A percentile compares a stretch with the other conserved stretches of the same genome.
Conservation (phyloP, 2,329 filamentous ascomycete genomes). For the Venturia pyrina region DNA sequence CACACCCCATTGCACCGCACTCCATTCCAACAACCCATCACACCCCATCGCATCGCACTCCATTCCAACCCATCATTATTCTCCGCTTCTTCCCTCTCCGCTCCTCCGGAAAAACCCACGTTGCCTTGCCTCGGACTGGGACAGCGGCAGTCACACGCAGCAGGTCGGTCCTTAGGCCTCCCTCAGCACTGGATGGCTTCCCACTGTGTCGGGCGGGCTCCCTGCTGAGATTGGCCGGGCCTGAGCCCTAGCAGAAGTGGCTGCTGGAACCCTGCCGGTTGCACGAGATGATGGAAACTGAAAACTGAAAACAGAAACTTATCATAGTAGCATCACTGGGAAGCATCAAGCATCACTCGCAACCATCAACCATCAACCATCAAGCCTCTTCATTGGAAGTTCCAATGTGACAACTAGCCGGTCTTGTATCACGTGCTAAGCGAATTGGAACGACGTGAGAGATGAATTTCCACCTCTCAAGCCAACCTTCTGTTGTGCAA, state of each 20-base stretch:
- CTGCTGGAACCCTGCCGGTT: neutral
- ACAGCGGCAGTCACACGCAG: neutral
- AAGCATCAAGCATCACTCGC: too few species aligned
- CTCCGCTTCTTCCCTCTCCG: neutral
- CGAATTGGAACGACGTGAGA: neutral
- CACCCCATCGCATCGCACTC: too few species aligned
- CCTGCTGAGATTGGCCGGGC: too few species aligned
- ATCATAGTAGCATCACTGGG: too few species aligned
- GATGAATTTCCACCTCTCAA: conserved; percentile 4
- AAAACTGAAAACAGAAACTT: too few species aligned
- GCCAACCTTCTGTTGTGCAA: conserved; percentile 2
- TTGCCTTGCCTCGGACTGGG: neutral
- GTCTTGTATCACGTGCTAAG: conserved; percentile 1
- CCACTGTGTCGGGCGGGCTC: neutral
- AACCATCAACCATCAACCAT: neutral
- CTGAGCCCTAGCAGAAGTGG: too few species aligned
- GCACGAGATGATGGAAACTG: neutral
- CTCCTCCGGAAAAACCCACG: neutral
- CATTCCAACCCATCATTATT: too few species aligned
- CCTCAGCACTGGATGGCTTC: neutral
- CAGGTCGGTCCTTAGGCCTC: neutral
- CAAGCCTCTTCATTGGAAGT: neutral
- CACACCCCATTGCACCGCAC: too few species aligned
- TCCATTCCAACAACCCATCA: too few species aligned
- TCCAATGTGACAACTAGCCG: neutral